A percentile compares a stretch with the other conserved stretches of the same genome.
Evolutionary conservation across 2,329 filamentous ascomycete genomes (phyloP).

Genomic region (Fusarium sp.): DNA sequence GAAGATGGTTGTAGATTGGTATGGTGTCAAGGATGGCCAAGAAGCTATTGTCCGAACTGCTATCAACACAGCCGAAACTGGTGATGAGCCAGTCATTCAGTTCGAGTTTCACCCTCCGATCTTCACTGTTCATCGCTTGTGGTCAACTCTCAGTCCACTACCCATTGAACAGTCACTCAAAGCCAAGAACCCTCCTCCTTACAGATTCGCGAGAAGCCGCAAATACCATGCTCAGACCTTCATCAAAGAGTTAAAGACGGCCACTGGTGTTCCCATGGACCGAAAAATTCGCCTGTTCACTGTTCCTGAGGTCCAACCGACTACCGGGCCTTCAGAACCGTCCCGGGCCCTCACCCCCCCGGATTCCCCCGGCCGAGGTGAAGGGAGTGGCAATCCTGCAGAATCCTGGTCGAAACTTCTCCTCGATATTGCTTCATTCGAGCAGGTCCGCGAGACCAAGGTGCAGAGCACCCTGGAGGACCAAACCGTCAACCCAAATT

Average conservation of each 20-base stretch:
- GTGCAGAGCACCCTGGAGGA: slow-evolving; percentile 60
- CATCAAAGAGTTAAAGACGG: slow-evolving; percentile 77
- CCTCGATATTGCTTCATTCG: slow-evolving; percentile 67
- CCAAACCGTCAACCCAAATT: slow-evolving; percentile 77
- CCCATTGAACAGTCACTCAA: slow-evolving; percentile 70
- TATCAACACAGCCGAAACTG: slow-evolving; percentile 77
- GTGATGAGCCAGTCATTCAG: slow-evolving; percentile 72
- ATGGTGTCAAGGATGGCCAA: slow-evolving; percentile 78
- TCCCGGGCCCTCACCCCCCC: slow-evolving; percentile 54
- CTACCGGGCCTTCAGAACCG: slow-evolving; percentile 50
- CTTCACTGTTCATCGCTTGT: slow-evolving; percentile 85
- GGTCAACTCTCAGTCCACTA: slow-evolving; percentile 68
- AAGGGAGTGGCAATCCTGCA: slow-evolving; percentile 39
- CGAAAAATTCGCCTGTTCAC: slow-evolving; percentile 85
- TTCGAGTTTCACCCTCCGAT: slow-evolving; percentile 89
- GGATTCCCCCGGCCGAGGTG: slow-evolving; percentile 53
- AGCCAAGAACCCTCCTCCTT: slow-evolving; percentile 70
- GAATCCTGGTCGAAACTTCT: slow-evolving; percentile 58
- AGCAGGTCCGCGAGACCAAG: slow-evolving; percentile 46
- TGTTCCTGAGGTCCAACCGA: slow-evolving; percentile 61
- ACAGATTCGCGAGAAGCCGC: slow-evolving; percentile 77
- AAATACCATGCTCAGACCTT: slow-evolving; percentile 79
- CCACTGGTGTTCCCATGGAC: slow-evolving; percentile 73
- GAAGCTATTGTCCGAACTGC: slow-evolving; percentile 79
- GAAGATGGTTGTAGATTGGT: slow-evolving; percentile 84